Base-by-base conservation (phyloP, 176 grass and related monocot genomes). In the Hordeum marinum region DNA sequence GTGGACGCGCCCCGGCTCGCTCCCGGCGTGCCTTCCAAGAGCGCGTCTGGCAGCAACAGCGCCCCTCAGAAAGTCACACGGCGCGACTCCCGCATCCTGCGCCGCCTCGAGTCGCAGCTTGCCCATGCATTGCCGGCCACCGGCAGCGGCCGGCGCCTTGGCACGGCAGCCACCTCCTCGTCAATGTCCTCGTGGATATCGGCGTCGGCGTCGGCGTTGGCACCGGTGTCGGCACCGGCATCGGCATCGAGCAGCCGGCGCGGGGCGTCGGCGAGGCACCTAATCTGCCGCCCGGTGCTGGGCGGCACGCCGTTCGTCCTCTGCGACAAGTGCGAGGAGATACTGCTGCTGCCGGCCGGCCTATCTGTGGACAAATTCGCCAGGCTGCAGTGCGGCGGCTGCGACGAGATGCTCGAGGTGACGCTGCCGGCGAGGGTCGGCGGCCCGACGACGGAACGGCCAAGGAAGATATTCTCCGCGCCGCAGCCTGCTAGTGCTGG, bases 221-320 rank as follows among this genome's bases (percentile, higher is more conserved):
- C 85, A 23, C 59, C 87, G 14, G 43, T 17, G 18, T 75, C 43
- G 42, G 46, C 0, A 55, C 18, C 68, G 18, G 40, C 83, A 23
- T 64, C 86, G 25, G 43, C 42, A 50, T 75, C 43, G 42, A 50
- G 71, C 42, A 75, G 71, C 71, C 71, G 54, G 54, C 31, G 20
- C 78, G 84, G 81, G 36, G 60, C 79, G 8, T 68, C 82, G 10
- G 62, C 35, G 77, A 88, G 26, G 60, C 83, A 84, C 35, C 72
- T 72, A 9, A 50, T 75, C 26, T 99, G 94, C 86, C 89, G 92
- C 11, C 86, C 97, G 14, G 17, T 94, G 8, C 58, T 89, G 24
- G 88, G 91, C 5, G 97, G 94, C 72, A 78, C 94, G 76, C 97
- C 94, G 68, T 96, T 99, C 76, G 81, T 96, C 15, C 55, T 87